These are phyloP conservation scores for Tylopilus intermedius DNA, from an alignment of 768 basidiomycete genomes.

Conservation along the genomic window DNA sequence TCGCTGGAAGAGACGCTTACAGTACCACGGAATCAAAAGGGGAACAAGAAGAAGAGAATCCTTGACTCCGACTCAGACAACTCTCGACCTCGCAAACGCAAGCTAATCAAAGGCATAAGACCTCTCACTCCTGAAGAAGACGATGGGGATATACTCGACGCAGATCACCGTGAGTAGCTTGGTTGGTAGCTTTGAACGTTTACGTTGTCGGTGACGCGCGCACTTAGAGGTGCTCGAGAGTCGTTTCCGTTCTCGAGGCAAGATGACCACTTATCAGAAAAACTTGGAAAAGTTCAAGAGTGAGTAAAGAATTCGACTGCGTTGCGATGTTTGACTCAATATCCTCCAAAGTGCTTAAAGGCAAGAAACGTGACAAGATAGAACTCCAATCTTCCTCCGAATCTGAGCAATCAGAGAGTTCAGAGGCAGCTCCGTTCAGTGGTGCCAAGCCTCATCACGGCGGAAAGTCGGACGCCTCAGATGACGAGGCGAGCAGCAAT, in stretches of 20 bases:
- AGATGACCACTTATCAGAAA: conserved; percentile 55
- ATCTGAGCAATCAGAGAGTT: conserved; percentile 27
- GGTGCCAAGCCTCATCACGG: conserved; percentile 40
- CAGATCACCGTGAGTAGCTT: conserved; percentile 48
- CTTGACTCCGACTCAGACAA: conserved; percentile 35
- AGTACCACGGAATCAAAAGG: conserved; percentile 18
- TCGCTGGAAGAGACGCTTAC: conserved; percentile 17
- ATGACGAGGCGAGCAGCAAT: conserved; percentile 28
- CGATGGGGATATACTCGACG: conserved; percentile 38
- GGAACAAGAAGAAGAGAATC: conserved; percentile 16
- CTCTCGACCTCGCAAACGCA: conserved; percentile 33
- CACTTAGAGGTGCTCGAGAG: conserved; percentile 54
- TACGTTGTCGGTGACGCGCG: not conserved
- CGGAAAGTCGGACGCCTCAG: conserved; percentile 35
- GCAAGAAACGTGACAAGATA: conserved; percentile 41
- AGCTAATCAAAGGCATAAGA: conserved; percentile 40
- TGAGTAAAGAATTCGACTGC: conserved; percentile 23
- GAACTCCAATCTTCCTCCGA: conserved; percentile 30
- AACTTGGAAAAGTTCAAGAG: conserved; percentile 65
- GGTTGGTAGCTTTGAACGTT: not conserved
- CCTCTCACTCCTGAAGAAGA: conserved; percentile 42
- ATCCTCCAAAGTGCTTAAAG: conserved; percentile 23
- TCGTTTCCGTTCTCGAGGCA: conserved; percentile 59
- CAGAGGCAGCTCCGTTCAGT: conserved; percentile 35
- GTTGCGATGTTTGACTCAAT: conserved; percentile 1